Base-by-base conservation (phyloP, 2,329 filamentous ascomycete species). In the Pseudogymnoascus sp. region DNA sequence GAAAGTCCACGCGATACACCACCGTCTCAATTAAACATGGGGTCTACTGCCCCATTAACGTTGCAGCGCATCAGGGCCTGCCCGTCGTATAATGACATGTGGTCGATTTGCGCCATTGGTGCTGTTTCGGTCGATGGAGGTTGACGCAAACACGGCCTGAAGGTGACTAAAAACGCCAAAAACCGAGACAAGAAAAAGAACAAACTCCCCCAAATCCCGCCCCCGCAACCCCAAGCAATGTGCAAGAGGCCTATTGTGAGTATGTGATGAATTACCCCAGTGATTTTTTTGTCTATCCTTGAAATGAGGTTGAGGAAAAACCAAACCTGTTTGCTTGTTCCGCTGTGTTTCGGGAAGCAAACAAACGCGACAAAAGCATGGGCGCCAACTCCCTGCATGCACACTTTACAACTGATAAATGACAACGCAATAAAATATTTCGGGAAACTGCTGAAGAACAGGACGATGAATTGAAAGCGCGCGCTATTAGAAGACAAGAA, bases 261-360 rank as follows among this genome's bases (percentile, higher is more conserved):
- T 31, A 9, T 31, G 49, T 34, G 49, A 56, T 56, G 3, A 34
- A 34, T 56, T 34, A 56, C n/a, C 49, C 49, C 28, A 18, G n/a
- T 56, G 9, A 21, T 28, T 43, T 56, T 53, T 56, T 34, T 56
- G 25, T 56, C 49, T 56, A 56, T 56, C 49, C 49, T 28, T 56
- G 49, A 56, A 18, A 5, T 34, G 16, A 56, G 2, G 4, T 34
- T 21, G 28, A 21, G 34, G 9, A 34, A 56, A 56, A 56, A 34
- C 25, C 49, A 56, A 56, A 56, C n/a, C 46, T 56, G 46, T 56
- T 56, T 56, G 46, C 46, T 56, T 56, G 25, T 34, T 56, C 46
- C 46, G 25, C n/a, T 18, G n/a, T 6, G 25, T 16, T 53, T 31
- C 25, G 25, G 46, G 46, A 34, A 56, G 25, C 46, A 56, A 56